phyloP scores from a whole-genome alignment of 2,329 filamentous ascomycete species.

The Coniochaeta sp. region DNA sequence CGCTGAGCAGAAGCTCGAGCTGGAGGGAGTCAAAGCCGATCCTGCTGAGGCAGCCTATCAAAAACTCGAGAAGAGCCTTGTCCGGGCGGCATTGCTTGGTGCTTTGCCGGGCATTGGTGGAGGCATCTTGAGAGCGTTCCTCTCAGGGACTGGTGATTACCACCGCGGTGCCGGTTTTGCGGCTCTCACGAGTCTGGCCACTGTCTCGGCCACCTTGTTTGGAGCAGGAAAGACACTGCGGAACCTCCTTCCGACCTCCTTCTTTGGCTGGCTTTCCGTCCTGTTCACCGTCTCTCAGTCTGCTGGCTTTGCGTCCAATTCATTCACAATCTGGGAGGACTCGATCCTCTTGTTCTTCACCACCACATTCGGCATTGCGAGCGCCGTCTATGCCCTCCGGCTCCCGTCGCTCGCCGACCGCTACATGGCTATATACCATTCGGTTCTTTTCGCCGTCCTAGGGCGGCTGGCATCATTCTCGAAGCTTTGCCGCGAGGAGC shows the following conservation, averaged over 20 bases:
- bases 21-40: constrained; percentile 28
- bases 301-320: constrained; percentile 93
- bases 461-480: constrained; percentile 79
- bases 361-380: constrained; percentile 74
- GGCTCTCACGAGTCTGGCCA: constrained; percentile 35
- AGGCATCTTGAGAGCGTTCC: constrained; percentile 20
- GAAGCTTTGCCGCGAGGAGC: constrained; percentile 90
- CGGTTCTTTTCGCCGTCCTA: constrained; percentile 71
- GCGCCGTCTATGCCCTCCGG: constrained; percentile 66
- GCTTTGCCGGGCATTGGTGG: constrained; percentile 23
- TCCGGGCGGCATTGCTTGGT: constrained; percentile 26
- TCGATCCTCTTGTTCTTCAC: constrained; percentile 89
- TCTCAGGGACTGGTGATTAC: constrained; percentile 29
- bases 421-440: constrained; percentile 75
- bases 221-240: constrained; percentile 33
- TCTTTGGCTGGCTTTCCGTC: constrained; percentile 85
- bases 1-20: constrained; percentile 50
- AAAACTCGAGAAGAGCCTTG: constrained; percentile 28
- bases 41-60: constrained; percentile 23
- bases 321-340: constrained; percentile 98
- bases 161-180: constrained; percentile 31
- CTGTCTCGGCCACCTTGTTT: constrained; percentile 33
- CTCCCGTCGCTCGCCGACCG: constrained; percentile 60
- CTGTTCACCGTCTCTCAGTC: constrained; percentile 81
- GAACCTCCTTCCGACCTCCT: constrained; percentile 58